Conservation (phyloP, 1,139 yeast genomes). For the Hyphopichia pseudoburtonii region DNA sequence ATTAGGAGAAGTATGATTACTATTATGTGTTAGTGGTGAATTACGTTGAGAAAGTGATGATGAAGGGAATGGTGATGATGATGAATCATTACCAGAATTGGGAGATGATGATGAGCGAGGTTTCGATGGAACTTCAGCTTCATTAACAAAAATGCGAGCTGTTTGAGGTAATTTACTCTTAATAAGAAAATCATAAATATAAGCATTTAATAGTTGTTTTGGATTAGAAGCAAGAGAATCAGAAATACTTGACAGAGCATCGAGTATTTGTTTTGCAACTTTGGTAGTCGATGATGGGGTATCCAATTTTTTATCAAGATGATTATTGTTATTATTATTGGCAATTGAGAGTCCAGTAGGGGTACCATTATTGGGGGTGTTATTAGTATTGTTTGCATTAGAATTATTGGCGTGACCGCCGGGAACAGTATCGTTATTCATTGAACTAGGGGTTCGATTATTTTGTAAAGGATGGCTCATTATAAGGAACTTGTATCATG, state of each 20-base stretch:
- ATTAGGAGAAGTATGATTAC: slow-evolving; percentile 5
- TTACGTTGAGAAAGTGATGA: slow-evolving; percentile 18
- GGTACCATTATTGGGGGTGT: not conserved
- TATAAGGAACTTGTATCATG: not conserved
- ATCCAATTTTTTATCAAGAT: not conserved
- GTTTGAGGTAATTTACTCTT: slow-evolving; percentile 72
- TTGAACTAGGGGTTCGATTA: slow-evolving; percentile 28
- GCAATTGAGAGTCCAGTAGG: not conserved
- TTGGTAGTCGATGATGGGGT: not conserved
- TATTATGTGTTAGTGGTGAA: slow-evolving; percentile 17
- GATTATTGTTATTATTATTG: too few relatives aligned
- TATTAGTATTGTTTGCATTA: too few relatives aligned
- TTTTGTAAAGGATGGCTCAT: slow-evolving; percentile 36
- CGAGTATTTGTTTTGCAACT: slow-evolving; percentile 11
- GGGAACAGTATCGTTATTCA: slow-evolving; percentile 8
- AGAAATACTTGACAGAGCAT: slow-evolving; percentile 26
- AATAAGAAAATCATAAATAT: slow-evolving; percentile 80
- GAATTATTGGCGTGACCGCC: too few relatives aligned
- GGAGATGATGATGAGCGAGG: slow-evolving; percentile 6
- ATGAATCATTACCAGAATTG: slow-evolving; percentile 7
- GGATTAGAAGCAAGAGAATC: slow-evolving; percentile 58
- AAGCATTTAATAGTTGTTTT: slow-evolving; percentile 74
- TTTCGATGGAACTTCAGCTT: slow-evolving; percentile 56
- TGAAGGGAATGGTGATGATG: slow-evolving; percentile 7
- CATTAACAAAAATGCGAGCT: slow-evolving; percentile 70